Conservation (phyloP, 345 rosid genomes). For the Psidium friedrichsthalianum region DNA sequence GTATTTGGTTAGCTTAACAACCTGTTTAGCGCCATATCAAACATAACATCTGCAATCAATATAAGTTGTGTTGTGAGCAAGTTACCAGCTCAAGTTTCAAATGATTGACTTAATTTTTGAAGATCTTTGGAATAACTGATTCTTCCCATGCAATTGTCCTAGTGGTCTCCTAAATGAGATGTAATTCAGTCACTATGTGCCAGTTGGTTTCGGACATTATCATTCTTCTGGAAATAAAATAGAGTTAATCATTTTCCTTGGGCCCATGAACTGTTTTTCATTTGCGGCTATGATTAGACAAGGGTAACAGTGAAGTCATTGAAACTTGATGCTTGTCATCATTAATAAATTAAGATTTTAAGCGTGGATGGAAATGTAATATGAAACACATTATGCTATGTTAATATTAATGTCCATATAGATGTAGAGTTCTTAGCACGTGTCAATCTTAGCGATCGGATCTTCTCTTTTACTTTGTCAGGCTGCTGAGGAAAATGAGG, state of each 20-base stretch:
- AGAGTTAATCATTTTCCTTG: neutral
- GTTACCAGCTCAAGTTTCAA: neutral
- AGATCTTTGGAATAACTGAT: neutral
- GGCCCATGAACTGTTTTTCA: neutral
- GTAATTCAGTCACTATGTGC: neutral
- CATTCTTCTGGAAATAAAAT: neutral
- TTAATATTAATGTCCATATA: neutral
- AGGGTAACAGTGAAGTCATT: neutral
- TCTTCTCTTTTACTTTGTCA: slow-evolving; percentile 15
- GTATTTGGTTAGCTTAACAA: neutral
- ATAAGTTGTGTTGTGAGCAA: neutral
- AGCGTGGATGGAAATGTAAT: neutral
- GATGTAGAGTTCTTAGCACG: neutral
- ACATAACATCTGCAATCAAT: neutral
- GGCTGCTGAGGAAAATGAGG: slow-evolving; percentile 28
- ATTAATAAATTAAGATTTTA: neutral
- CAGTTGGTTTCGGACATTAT: neutral
- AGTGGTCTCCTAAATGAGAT: neutral
- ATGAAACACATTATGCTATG: neutral
- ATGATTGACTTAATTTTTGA: neutral
- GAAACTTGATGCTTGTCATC: neutral
- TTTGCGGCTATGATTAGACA: neutral
- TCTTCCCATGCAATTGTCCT: neutral
- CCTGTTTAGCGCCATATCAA: neutral
- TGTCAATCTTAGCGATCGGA: neutral